Evolutionary conservation across 495 filamentous ascomycete species (phyloP), one percentile per base, ranked within the genome.

Genomic region (Hyaloscypha finlandica): DNA sequence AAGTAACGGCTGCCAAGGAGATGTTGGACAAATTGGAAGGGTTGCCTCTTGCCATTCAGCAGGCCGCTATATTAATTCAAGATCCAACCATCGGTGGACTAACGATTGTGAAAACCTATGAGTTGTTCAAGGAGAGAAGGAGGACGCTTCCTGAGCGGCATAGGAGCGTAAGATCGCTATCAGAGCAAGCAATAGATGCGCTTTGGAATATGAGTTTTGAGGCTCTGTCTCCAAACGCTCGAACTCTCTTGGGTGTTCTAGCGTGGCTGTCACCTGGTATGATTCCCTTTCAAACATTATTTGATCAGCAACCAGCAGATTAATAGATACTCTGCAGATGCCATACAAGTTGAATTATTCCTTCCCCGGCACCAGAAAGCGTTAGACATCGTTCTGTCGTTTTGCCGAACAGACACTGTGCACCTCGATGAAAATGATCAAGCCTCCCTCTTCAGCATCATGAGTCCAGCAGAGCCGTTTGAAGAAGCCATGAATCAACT

Each of bases 141-240:
- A 53, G 29, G 32, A 54, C 42, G 3, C 61, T 63, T 63, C 61
- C 61, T 6, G 20, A 30, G n/a, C 20, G 61, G n/a, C 29, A 31
- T 33, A 33, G n/a, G 16, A 54, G 61, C 22, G 19, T 12, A 19
- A 19, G 61, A 3, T 63, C 61, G 11, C 2, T 8, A 8, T 53
- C 61, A 11, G 61, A 53, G 11, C 11, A 33, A 31, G 19, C 61
- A 31, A 45, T 67, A 4, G 58, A 62, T 58, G 31, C 51, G 3
- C 19, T 52, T 11, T 66, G 56, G 64, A 22, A 67, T 33, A 57
- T 70, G 65, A 55, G 33, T 4, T 70, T 70, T 30, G 45, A 56
- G 2, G 32, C 42, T 20, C 33, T 66, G 39, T 37, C 6, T 48
- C 59, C n/a, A 57, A 57, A 70, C 53, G 39, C 42, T 9, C 8